Base-by-base conservation (phyloP, 768 basidiomycete genomes). In the Brasilioporus rufonigricans region DNA sequence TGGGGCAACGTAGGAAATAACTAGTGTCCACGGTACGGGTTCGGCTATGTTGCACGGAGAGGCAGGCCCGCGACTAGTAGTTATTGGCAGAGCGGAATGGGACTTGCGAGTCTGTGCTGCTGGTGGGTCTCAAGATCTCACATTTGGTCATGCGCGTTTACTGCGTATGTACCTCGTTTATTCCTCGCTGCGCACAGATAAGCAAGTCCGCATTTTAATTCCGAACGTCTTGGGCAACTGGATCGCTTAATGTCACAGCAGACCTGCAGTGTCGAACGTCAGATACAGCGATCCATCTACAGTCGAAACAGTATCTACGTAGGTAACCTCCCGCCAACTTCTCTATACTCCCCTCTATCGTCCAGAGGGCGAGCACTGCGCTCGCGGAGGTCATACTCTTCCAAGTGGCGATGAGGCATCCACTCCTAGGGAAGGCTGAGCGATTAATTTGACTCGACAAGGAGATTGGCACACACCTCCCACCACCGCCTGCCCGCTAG, bases 401-500 rank as follows among this genome's bases (percentile, higher is more conserved):
- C 82, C 35, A 73, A 63, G 58, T 78, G 78, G 64, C 80, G 74
- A 60, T 77, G 78, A 53, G 84, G 82, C 53, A 73, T 53, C 71
- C 70, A 73, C 66, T 65, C 66, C 70, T 69, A 57, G 43, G 40
- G 51, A 59, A 9, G 41, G 52, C 38, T 56, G 59, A 58, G 52
- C 49, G 56, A 63, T 58, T 57, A 65, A 61, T 53, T 61, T 58
- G 19, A 52, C 47, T 55, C 45, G 50, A 40, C 50, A 38, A 48
- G 32, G 64, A 46, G 52, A 68, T 47, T 62, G 58, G 74, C 78
- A 69, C 61, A 90, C 60, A 90, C 91, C 81, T 91, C 87, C 91
- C 91, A 91, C 91, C 91, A 93, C 61, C 83, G 76, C 60, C 82
- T 75, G 44, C 86, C 79, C 58, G 75, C 72, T 52, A 77, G 73